Conservation (phyloP, 805 yeast species). For the Metschnikowia lachancei region DNA sequence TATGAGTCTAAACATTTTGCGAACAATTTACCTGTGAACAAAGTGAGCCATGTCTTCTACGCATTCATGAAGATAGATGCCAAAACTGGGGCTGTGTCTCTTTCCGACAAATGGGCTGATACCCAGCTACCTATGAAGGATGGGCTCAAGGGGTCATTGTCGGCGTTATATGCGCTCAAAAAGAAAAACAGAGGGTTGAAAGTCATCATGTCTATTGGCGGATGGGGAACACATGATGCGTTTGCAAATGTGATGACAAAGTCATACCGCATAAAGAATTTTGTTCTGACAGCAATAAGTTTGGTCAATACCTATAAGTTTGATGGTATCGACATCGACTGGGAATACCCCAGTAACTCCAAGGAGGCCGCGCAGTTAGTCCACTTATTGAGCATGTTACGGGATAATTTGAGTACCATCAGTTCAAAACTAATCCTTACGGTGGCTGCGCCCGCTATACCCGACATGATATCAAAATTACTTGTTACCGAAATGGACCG, state of each 20-base stretch:
- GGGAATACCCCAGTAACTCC: conserved; percentile 75
- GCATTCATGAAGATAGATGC: conserved; percentile 67
- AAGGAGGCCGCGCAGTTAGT: conserved; percentile 47
- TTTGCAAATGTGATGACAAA: conserved; percentile 28
- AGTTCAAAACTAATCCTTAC: conserved; percentile 48
- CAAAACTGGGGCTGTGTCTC: conserved; percentile 49
- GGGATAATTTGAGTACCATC: conserved; percentile 35
- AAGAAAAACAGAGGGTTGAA: conserved; percentile 41
- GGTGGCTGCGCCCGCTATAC: conserved; percentile 73
- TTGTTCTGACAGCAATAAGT: conserved; percentile 49
- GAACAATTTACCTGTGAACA: conserved; percentile 54
- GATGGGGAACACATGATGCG: conserved; percentile 54
- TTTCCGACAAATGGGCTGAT: conserved; percentile 70
- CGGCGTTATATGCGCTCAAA: conserved; percentile 46
- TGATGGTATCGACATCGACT: conserved; percentile 91
- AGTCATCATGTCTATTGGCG: conserved; percentile 78
- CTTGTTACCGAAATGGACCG: conserved; percentile 54
- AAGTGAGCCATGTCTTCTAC: conserved; percentile 68
- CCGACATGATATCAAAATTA: conserved; percentile 42
- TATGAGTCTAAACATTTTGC: conserved; percentile 50
- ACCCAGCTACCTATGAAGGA: conserved; percentile 42
- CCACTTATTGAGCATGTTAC: conserved; percentile 40
- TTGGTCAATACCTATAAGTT: conserved; percentile 57
- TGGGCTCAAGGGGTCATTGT: conserved; percentile 21
- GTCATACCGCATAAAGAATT: conserved; percentile 33